Evolutionary conservation across 805 yeast genomes (phyloP), one percentile per base, ranked within the genome.

Genomic region (Priceomyces carsonii): DNA sequence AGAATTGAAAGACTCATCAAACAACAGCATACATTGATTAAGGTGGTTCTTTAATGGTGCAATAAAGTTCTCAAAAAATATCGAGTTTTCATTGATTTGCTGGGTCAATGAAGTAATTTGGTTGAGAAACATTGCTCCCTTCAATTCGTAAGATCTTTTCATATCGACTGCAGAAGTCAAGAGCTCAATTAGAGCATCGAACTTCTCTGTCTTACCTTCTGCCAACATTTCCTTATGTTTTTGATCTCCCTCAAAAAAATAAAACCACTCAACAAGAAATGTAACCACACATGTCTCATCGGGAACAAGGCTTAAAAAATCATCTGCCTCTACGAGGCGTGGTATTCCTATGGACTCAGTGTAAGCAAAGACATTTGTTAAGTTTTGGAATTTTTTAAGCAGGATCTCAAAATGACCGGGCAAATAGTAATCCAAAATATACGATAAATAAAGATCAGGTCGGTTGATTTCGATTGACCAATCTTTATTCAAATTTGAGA

Each of bases 261-360:
- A 77, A 55, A 69, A 79, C 79, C 82, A 75, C 46, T 79, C 75
- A 9, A 81, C 70, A 8, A 80, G 55, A 48, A 77, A 80, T 12
- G 81, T 71, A 44, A 80, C 66, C 10, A 81, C 63, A 26, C 80
- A 69, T 43, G 76, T 71, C 43, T 81, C 87, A 43, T 81, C 86
- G 0, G 83, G 83, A 16, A 61, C 63, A 9, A 60, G 49, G 15
- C 65, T 59, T 23, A 59, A 59, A 38, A 80, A 66, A 54, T 79
- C 85, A 22, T 76, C 80, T 1, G 66, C 70, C 35, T 78, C 82
- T 4, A 79, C 66, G 33, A 81, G 55, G 31, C 61, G 66, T 1
- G 79, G 75, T 18, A 81, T 74, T 1, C 73, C 76, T 16, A 75
- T 54, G 7, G 64, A 46, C 10, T 64, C 57, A 9, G 81, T 80